Evolutionary conservation across 1,284 basidiomycete species (phyloP), one percentile per base, ranked within the genome.

Genomic region (Heterobasidion occidentale): DNA sequence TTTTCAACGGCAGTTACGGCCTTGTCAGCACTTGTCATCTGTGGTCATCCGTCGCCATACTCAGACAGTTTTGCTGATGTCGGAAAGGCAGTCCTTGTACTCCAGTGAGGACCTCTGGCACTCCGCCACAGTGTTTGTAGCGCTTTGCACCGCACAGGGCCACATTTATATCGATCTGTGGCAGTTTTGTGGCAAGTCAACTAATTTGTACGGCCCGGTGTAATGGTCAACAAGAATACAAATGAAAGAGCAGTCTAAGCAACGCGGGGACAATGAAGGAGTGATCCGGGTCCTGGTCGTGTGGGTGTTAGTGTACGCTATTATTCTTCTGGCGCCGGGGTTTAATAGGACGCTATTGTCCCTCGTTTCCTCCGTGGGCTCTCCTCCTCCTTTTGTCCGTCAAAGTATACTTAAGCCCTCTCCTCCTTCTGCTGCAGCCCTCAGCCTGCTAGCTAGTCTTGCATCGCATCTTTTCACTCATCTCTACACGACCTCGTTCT

Each of bases 361-460:
- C 38, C n/a, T 42, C n/a, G 38, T 42, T 42, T n/a, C 38, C 38
- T 42, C 38, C n/a, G 12, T 42, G 12, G n/a, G 38, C 38, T 42
- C 38, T 12, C 38, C 12, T 11, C 38, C 7, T 12, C n/a, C 38
- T 11, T n/a, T 42, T 42, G 38, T 42, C 38, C 38, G 38, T 42
- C 38, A 42, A 42, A 12, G 38, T n/a, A n/a, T 42, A 42, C n/a
- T 42, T 42, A 42, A 42, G 5, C 38, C 38, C n/a, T n/a, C 38
- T n/a, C 38, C 38, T 12, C n/a, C 11, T 12, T 42, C 34, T 51
- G 9, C 33, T 36, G 49, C 33, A 4, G 2, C 27, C 49, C 49
- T 14, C 51, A 54, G 52, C 35, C 35, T 58, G 56, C 53, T 44
- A 58, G 56, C 56, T 49, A 54, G 56, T 53, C 52, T 54, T 34